These are phyloP conservation scores for Mycogone perniciosa DNA, from an alignment of 2,329 filamentous ascomycete genomes.

Conservation along the genomic window DNA sequence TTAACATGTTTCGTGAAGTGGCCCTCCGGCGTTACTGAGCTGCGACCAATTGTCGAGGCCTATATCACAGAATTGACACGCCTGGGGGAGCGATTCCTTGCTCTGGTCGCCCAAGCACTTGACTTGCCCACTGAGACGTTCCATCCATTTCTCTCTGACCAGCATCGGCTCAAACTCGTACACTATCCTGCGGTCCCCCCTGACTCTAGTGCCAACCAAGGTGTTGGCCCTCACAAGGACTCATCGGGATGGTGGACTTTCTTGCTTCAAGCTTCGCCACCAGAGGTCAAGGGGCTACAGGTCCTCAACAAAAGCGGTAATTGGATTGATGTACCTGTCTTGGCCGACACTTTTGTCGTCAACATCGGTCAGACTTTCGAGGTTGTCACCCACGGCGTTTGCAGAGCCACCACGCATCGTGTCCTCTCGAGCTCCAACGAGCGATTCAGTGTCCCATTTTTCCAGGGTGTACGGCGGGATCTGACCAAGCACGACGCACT, in stretches of 20 bases:
- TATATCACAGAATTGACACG: constrained; percentile 47
- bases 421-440: constrained; percentile 30
- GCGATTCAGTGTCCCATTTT: constrained; percentile 39
- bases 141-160: constrained; percentile 46
- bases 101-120: constrained; percentile 51
- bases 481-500: constrained; percentile 40
- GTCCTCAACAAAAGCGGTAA: constrained; percentile 40
- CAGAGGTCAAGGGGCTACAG: constrained; percentile 43
- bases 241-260: constrained; percentile 61
- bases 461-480: constrained; percentile 43
- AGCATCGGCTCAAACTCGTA: constrained; percentile 54
- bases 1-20: constrained; percentile 28
- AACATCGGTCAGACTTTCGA: constrained; percentile 55
- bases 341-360: constrained; percentile 47
- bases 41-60: constrained; percentile 33
- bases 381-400: constrained; percentile 47
- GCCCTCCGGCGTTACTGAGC: constrained; percentile 30
- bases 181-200: constrained; percentile 38
- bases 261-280: constrained; percentile 51
- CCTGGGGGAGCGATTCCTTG: constrained; percentile 47
- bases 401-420: constrained; percentile 46
- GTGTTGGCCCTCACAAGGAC: constrained; percentile 57
- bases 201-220: constrained; percentile 31
- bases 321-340: constrained; percentile 45
- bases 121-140: constrained; percentile 42